A percentile compares a stretch with the other conserved stretches of the same genome.
phyloP scores from a whole-genome alignment of 2,329 filamentous ascomycete genomes.

The Hortaea werneckii region DNA sequence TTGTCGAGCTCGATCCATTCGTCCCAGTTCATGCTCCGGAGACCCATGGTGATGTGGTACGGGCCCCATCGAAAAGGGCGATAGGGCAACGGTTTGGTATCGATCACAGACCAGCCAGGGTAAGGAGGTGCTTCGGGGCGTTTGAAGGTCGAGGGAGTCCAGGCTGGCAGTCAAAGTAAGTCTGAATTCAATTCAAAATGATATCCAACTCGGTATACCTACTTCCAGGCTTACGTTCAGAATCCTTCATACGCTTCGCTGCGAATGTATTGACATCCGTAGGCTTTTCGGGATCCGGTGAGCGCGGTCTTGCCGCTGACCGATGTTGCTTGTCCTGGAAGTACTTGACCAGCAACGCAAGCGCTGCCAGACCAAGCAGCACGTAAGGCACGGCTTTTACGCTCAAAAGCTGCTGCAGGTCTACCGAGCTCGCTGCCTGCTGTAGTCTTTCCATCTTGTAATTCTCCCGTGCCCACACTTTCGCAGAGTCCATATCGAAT shows the following conservation, averaged over 20 bases:
- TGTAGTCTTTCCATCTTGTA: neutral
- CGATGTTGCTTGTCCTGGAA: neutral
- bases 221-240: slow-evolving; percentile 39
- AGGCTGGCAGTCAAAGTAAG: slow-evolving; percentile 34
- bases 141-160: slow-evolving; percentile 49
- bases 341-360: neutral
- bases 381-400: slow-evolving; percentile 3
- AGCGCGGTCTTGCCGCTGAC: neutral
- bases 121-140: slow-evolving; percentile 53
- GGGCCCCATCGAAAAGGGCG: slow-evolving; percentile 69
- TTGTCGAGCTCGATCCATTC: slow-evolving; percentile 84
- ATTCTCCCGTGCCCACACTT: slow-evolving; percentile 3
- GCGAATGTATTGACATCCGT: slow-evolving; percentile 12
- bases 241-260: slow-evolving; percentile 22
- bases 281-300: slow-evolving; percentile 40
- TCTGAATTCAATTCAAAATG: too few species aligned
- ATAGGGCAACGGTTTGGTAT: slow-evolving; percentile 66
- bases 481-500: slow-evolving; percentile 1
- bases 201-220: slow-evolving; percentile 5
- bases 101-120: slow-evolving; percentile 55
- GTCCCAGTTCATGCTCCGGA: slow-evolving; percentile 58
- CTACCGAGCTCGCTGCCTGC: neutral
- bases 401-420: neutral
- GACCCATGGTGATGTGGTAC: slow-evolving; percentile 67
- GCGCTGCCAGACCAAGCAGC: slow-evolving; percentile 2